Conservation (phyloP, 371 early-diverging fungal genomes). For the Mucor saturninus region DNA sequence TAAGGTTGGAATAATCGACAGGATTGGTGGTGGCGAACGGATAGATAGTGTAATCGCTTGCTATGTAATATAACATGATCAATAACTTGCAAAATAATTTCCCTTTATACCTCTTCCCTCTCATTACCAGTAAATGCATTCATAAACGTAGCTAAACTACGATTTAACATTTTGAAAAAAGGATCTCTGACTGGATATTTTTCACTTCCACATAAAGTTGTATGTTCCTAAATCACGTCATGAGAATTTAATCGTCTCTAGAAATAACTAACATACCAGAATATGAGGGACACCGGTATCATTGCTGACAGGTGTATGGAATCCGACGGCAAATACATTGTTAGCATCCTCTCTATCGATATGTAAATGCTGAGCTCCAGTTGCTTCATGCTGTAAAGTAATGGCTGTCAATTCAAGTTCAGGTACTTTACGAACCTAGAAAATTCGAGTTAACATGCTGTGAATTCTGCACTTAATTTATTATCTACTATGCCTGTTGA, state of each 20-base stretch:
- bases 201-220: slow-evolving; percentile 88
- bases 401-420: slow-evolving; percentile 76
- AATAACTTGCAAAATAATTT: neutral
- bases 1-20: slow-evolving; percentile 85
- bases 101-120: neutral
- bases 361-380: slow-evolving; percentile 90
- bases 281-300: slow-evolving; percentile 94
- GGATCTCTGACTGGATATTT: slow-evolving; percentile 94
- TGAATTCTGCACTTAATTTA: neutral
- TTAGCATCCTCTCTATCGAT: slow-evolving; percentile 86
- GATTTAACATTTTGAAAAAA: slow-evolving; percentile 96
- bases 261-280: slow-evolving; percentile 48
- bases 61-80: slow-evolving; percentile 34
- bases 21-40: slow-evolving; percentile 93
- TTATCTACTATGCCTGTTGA: slow-evolving; percentile 20
- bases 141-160: slow-evolving; percentile 96
- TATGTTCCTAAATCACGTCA: slow-evolving; percentile 77
- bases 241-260: neutral
- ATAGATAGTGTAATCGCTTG: slow-evolving; percentile 88
- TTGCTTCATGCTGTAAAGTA: slow-evolving; percentile 71
- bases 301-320: slow-evolving; percentile 84
- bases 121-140: slow-evolving; percentile 88
- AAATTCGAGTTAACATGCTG: neutral
- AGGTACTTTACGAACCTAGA: slow-evolving; percentile 53
- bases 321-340: slow-evolving; percentile 92